These are phyloP conservation scores for Pseudohyphozyma bogoriensis DNA, from an alignment of 768 basidiomycete species.

Conservation along the genomic window DNA sequence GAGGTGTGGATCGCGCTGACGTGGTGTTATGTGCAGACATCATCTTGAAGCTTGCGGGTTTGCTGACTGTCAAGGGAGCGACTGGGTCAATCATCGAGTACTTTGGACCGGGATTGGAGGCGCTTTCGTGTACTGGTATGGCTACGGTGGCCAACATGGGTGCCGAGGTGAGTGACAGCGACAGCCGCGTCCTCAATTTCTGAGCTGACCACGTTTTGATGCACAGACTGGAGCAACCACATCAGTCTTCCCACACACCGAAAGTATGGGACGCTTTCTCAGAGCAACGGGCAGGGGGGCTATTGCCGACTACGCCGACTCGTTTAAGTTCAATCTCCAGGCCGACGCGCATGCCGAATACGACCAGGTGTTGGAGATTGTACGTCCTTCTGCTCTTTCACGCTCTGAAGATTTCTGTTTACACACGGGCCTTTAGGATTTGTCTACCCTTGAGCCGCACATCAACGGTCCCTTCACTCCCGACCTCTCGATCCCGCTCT, in stretches of 20 bases:
- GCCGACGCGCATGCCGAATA: slow-evolving; percentile 85
- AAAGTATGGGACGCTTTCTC: slow-evolving; percentile 85
- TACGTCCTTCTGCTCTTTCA: too few species aligned
- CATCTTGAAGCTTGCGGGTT: slow-evolving; percentile 97
- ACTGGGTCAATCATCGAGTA: slow-evolving; percentile 99
- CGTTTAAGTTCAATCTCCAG: slow-evolving; percentile 79
- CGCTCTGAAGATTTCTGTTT: too few species aligned
- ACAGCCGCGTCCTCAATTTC: too few species aligned
- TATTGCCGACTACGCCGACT: slow-evolving; percentile 78
- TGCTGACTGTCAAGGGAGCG: slow-evolving; percentile 97
- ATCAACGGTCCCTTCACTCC: slow-evolving; percentile 99
- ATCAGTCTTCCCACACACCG: slow-evolving; percentile 96
- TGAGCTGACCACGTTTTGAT: too few species aligned
- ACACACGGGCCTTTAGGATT: too few species aligned
- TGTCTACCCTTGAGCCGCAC: slow-evolving; percentile 95
- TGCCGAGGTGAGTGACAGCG: too few species aligned
- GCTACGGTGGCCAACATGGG: slow-evolving; percentile 99
- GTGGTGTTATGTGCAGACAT: slow-evolving; percentile 51
- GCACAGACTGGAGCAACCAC: slow-evolving; percentile 99
- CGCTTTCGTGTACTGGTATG: slow-evolving; percentile 97
- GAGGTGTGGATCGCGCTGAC: not conserved
- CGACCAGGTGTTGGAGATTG: slow-evolving; percentile 85
- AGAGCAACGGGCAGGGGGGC: slow-evolving; percentile 82
- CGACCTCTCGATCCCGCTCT: slow-evolving; percentile 95
- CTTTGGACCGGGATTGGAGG: slow-evolving; percentile 85